Evolutionary conservation across 2,329 filamentous ascomycete species (phyloP).

Genomic region (Passalora sequoiae): DNA sequence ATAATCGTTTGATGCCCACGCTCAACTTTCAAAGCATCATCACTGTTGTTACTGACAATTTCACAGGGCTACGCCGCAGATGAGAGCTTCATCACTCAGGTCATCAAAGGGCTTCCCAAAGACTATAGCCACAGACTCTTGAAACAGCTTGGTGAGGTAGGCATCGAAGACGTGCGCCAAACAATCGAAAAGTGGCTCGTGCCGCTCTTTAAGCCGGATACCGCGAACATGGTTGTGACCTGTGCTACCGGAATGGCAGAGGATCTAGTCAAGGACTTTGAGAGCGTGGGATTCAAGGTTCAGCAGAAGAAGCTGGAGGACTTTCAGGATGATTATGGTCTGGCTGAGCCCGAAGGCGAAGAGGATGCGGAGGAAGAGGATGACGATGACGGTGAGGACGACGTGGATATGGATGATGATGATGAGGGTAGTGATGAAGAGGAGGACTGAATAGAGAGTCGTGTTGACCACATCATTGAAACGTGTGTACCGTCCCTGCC

Average conservation of each 20-base stretch:
- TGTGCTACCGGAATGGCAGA: slow-evolving; percentile 81
- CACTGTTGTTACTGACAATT: too few relatives aligned
- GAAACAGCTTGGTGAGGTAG: slow-evolving; percentile 69
- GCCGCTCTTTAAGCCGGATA: slow-evolving; percentile 72
- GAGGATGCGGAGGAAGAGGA: slow-evolving; percentile 57
- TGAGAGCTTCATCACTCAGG: slow-evolving; percentile 75
- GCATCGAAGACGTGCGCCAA: slow-evolving; percentile 67
- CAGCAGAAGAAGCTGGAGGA: slow-evolving; percentile 67
- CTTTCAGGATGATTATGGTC: slow-evolving; percentile 86
- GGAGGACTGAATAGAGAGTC: too few relatives aligned
- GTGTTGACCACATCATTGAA: too few relatives aligned
- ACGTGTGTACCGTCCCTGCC: too few relatives aligned
- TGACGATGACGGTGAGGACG: slow-evolving; percentile 47
- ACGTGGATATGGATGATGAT: slow-evolving; percentile 48
- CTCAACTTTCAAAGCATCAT: too few relatives aligned
- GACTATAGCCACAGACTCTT: slow-evolving; percentile 76
- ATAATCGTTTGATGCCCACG: too few relatives aligned
- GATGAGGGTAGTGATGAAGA: too few relatives aligned
- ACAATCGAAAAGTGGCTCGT: slow-evolving; percentile 71
- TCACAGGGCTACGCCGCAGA: slow-evolving; percentile 68
- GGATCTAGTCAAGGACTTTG: slow-evolving; percentile 70
- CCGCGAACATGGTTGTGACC: slow-evolving; percentile 79
- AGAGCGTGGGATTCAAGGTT: slow-evolving; percentile 70
- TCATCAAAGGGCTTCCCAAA: slow-evolving; percentile 67
- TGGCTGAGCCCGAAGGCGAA: slow-evolving; percentile 59